phyloP scores from a whole-genome alignment of 139 green algal genomes.

The Trebouxia sp. region DNA sequence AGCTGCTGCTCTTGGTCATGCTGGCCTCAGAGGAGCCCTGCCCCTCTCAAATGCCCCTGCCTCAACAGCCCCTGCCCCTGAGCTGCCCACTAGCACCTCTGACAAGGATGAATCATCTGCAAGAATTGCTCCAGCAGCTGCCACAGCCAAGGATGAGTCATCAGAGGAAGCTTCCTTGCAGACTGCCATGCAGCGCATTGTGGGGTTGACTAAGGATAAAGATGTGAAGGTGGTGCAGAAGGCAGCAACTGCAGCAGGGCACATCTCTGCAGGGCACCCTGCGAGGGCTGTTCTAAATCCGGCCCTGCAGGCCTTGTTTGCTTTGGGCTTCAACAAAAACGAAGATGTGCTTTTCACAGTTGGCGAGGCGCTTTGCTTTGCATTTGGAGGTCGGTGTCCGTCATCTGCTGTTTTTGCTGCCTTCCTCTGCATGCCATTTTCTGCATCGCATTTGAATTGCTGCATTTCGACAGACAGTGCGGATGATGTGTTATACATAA shows the following conservation, averaged over 20 bases:
- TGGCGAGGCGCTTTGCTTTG: constrained; percentile 80
- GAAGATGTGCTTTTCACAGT: constrained; percentile 78
- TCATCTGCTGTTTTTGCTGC: background rate
- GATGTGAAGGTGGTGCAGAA: constrained; percentile 39
- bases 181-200: constrained; percentile 19
- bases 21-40: constrained; percentile 39
- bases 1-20: constrained; percentile 45
- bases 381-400: constrained; percentile 63
- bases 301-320: constrained; percentile 49
- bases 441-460: background rate
- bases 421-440: background rate
- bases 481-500: background rate
- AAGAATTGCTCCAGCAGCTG: background rate
- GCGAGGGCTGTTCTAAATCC: constrained; percentile 29
- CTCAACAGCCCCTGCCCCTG: too few species aligned
- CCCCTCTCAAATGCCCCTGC: background rate
- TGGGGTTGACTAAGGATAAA: constrained; percentile 32
- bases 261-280: background rate
- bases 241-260: constrained; percentile 8
- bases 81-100: too few species aligned
- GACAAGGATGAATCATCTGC: background rate
- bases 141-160: background rate
- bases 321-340: constrained; percentile 46
- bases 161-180: background rate
- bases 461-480: background rate